Evolutionary conservation across 805 yeast species (phyloP).

Genomic region (Tetrapisispora arboricola): DNA sequence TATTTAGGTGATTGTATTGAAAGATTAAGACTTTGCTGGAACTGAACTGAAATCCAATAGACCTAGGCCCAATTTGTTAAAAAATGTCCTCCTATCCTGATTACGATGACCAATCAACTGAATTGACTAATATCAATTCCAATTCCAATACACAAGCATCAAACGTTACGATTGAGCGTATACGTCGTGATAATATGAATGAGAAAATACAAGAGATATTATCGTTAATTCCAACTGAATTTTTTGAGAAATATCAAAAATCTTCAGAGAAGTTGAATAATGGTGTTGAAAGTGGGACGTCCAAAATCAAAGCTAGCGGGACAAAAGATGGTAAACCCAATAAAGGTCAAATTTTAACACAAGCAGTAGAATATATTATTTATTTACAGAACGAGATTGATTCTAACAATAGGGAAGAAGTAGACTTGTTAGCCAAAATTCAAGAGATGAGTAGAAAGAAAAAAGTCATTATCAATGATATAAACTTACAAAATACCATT

Average conservation of each 20-base stretch:
- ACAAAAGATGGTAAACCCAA: slow-evolving; percentile 80
- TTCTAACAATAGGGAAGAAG: slow-evolving; percentile 67
- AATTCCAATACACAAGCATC: slow-evolving; percentile 1
- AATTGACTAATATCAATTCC: too few species aligned
- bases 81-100: slow-evolving; percentile 13
- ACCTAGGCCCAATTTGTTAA: too few species aligned
- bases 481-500: slow-evolving; percentile 51
- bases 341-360: slow-evolving; percentile 70
- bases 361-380: slow-evolving; percentile 64
- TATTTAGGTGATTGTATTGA: too few species aligned
- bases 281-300: slow-evolving; percentile 5
- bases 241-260: slow-evolving; percentile 33
- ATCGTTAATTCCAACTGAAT: slow-evolving; percentile 34
- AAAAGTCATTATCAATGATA: slow-evolving; percentile 33
- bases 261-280: slow-evolving; percentile 5
- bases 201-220: slow-evolving; percentile 47
- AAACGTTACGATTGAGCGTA: slow-evolving; percentile 30
- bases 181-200: slow-evolving; percentile 47
- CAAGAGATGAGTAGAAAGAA: slow-evolving; percentile 41
- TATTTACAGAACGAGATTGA: slow-evolving; percentile 63
- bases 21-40: too few species aligned
- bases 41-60: too few species aligned
- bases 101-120: slow-evolving; percentile 8
- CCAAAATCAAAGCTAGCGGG: slow-evolving; percentile 40
- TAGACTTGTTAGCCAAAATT: slow-evolving; percentile 54